Conservation (phyloP, 768 basidiomycete genomes). For the Rhodotorula taiwanensis region DNA sequence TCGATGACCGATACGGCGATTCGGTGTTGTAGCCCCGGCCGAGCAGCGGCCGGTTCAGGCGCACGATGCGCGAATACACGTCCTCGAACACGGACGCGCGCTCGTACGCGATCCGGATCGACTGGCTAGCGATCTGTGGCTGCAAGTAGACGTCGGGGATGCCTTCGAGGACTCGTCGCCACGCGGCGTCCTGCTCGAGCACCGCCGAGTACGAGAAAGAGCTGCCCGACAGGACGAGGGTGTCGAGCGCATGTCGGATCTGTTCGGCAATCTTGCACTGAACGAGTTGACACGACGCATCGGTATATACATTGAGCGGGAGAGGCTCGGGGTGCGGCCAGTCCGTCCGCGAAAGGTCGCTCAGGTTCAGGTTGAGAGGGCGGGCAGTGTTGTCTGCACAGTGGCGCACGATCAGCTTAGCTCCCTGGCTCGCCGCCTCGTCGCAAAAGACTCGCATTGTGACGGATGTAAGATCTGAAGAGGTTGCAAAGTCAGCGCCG, state of each 20-base stretch:
- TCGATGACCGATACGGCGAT: constrained; percentile 27
- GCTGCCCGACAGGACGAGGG: constrained; percentile 14
- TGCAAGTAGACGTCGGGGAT: constrained; percentile 20
- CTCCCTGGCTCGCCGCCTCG: no score
- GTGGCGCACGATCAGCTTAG: neutral
- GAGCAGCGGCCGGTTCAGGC: constrained; percentile 36
- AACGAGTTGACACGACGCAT: constrained; percentile 30
- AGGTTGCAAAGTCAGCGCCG: no score
- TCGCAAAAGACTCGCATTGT: no score
- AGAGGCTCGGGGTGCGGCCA: neutral
- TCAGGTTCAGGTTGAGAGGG: constrained; percentile 25
- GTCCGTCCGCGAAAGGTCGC: constrained; percentile 28
- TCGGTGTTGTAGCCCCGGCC: constrained; percentile 26
- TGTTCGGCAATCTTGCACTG: constrained; percentile 27
- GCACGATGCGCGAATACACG: constrained; percentile 34
- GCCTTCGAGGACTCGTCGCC: constrained; percentile 6
- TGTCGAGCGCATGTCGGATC: constrained; percentile 27
- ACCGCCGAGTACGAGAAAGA: constrained; percentile 17
- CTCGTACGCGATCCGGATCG: constrained; percentile 14
- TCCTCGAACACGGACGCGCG: constrained; percentile 24
- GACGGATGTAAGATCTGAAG: constrained; percentile 31
- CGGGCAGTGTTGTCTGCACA: constrained; percentile 29
- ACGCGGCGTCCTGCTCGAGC: constrained; percentile 25
- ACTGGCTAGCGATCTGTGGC: neutral
- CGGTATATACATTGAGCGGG: constrained; percentile 18